Evolutionary conservation across 805 yeast species (phyloP).

Genomic region (Grigorovia yakushimaensis): DNA sequence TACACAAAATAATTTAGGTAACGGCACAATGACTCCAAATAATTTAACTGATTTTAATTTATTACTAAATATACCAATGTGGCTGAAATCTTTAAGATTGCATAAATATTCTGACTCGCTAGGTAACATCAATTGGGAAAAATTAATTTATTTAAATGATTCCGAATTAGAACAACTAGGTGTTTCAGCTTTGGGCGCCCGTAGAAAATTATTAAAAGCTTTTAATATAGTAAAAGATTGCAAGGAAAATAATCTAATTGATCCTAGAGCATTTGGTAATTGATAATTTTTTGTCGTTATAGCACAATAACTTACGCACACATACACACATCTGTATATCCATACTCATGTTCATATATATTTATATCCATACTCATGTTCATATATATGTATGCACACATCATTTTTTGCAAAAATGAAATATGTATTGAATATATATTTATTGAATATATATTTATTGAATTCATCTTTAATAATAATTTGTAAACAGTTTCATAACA

Average conservation of each 20-base stretch:
- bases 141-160: constrained; percentile 63
- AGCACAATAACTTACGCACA: too few species aligned
- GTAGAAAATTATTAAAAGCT: constrained; percentile 86
- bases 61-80: constrained; percentile 73
- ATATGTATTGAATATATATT: too few species aligned
- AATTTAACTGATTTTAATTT: constrained; percentile 44
- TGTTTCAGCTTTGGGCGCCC: constrained; percentile 89
- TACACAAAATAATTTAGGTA: too few species aligned
- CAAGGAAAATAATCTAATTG: constrained; percentile 33
- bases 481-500: too few species aligned
- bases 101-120: constrained; percentile 90
- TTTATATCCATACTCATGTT: too few species aligned
- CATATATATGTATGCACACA: too few species aligned
- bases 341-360: too few species aligned
- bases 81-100: constrained; percentile 82
- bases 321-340: too few species aligned
- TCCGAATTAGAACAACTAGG: constrained; percentile 65
- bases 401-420: too few species aligned
- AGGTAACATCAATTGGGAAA: constrained; percentile 67
- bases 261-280: constrained; percentile 3
- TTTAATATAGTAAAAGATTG: constrained; percentile 70
- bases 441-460: too few species aligned
- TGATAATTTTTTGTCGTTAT: neutral
- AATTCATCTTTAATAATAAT: too few species aligned
- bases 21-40: constrained; percentile 32